These are phyloP conservation scores for Geotrichum siamense DNA, from an alignment of 1,139 yeast species.

Conservation along the genomic window DNA sequence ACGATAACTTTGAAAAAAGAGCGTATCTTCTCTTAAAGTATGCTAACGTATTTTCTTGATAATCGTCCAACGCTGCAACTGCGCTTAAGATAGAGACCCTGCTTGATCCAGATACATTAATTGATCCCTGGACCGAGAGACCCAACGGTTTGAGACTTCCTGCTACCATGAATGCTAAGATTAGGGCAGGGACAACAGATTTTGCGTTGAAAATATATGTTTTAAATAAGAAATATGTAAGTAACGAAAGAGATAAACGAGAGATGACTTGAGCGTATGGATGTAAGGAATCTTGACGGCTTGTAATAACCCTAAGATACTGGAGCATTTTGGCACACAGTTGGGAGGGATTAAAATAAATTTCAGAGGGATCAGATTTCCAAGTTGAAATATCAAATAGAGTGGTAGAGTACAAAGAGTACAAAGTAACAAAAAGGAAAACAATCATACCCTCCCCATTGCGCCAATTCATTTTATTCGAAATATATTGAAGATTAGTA, in stretches of 20 bases:
- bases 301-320: conserved; percentile 13
- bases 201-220: conserved; percentile 4
- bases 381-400: too few species aligned
- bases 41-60: conserved; percentile 38
- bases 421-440: too few species aligned
- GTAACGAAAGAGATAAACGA: conserved; percentile 12
- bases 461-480: too few species aligned
- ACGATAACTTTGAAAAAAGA: conserved; percentile 44
- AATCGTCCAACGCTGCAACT: conserved; percentile 44
- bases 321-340: conserved; percentile 12
- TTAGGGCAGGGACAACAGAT: conserved; percentile 10
- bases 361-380: too few species aligned
- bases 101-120: conserved; percentile 6
- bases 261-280: conserved; percentile 17
- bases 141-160: conserved; percentile 7
- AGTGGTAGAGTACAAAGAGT: too few species aligned
- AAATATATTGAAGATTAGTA: too few species aligned
- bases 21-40: conserved; percentile 44
- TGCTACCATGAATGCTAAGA: conserved; percentile 15
- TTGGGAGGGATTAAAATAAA: too few species aligned
- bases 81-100: conserved; percentile 45
- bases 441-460: too few species aligned
- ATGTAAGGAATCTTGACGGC: conserved; percentile 16
- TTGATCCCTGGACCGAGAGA: not conserved
- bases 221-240: conserved; percentile 5